These are phyloP conservation scores for Amanita jacksonii DNA, from an alignment of 768 basidiomycete genomes.

Conservation along the genomic window DNA sequence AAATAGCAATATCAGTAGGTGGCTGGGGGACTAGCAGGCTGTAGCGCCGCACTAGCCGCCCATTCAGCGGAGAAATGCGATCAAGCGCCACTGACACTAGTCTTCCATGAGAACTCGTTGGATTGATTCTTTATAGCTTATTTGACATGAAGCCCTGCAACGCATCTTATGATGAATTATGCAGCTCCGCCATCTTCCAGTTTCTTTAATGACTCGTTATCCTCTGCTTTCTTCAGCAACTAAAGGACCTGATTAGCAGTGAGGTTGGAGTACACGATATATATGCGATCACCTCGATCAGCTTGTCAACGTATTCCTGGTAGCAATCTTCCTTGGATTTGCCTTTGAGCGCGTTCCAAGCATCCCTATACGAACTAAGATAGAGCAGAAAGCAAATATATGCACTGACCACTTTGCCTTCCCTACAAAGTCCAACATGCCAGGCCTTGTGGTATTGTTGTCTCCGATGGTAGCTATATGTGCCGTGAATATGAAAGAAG, in stretches of 20 bases:
- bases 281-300: slow-evolving; percentile 48
- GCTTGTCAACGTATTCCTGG: slow-evolving; percentile 63
- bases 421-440: slow-evolving; percentile 76
- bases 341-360: slow-evolving; percentile 74
- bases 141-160: not conserved
- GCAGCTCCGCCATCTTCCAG: slow-evolving; percentile 54
- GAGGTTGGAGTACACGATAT: not conserved
- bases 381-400: slow-evolving; percentile 4
- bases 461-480: slow-evolving; percentile 64
- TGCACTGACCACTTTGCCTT: slow-evolving; percentile 78
- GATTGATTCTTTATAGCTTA: slow-evolving; percentile 1
- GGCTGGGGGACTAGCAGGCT: slow-evolving; percentile 2
- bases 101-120: not conserved
- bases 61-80: not conserved
- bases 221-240: slow-evolving; percentile 45
- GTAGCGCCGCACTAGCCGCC: slow-evolving; percentile 11
- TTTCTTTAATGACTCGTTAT: slow-evolving; percentile 44
- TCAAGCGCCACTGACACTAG: slow-evolving; percentile 7
- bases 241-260: slow-evolving; percentile 18
- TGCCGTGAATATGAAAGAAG: slow-evolving; percentile 6
- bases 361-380: slow-evolving; percentile 49
- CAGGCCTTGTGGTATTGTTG: slow-evolving; percentile 52
- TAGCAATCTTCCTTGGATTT: slow-evolving; percentile 62
- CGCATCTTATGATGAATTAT: slow-evolving; percentile 11
- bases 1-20: not conserved